phyloP scores from a whole-genome alignment of 257 asterid species.

The Prunella vulgaris region DNA sequence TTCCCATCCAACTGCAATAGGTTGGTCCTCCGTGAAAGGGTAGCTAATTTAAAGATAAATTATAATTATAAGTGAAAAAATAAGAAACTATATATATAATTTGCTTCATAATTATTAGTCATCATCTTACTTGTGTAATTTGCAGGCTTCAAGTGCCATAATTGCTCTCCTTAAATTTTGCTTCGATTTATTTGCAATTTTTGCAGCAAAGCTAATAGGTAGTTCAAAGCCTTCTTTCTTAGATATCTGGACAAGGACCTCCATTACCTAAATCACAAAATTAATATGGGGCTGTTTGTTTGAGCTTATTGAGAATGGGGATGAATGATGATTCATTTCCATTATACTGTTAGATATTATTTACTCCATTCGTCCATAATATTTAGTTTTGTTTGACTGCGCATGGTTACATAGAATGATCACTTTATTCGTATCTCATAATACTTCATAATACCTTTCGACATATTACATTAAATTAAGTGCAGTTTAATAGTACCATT shows the following conservation, averaged over 20 bases:
- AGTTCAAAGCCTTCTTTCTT: constrained; percentile 72
- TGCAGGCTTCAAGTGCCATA: constrained; percentile 94
- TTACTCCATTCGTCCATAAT: too few species aligned
- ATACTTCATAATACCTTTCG: too few species aligned
- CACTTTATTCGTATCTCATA: too few species aligned
- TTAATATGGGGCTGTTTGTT: too few species aligned
- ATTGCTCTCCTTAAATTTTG: constrained; percentile 76
- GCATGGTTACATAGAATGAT: too few species aligned
- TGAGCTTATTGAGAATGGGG: too few species aligned
- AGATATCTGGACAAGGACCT: constrained; percentile 73
- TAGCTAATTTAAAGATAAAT: constrained; percentile 46
- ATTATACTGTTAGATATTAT: too few species aligned
- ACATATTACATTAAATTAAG: too few species aligned
- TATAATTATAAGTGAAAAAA: background rate
- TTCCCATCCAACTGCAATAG: constrained; percentile 81
- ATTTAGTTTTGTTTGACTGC: too few species aligned
- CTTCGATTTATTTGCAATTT: constrained; percentile 70
- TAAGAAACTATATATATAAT: background rate
- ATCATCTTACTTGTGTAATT: constrained; percentile 63
- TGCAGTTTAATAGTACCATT: too few species aligned
- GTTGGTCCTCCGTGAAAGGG: constrained; percentile 83
- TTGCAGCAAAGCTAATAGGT: constrained; percentile 66
- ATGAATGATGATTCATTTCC: too few species aligned
- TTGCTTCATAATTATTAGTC: background rate
- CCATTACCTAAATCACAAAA: constrained; percentile 48